Conservation (phyloP, 1,284 basidiomycete species). For the Ustilago shanxiensis region DNA sequence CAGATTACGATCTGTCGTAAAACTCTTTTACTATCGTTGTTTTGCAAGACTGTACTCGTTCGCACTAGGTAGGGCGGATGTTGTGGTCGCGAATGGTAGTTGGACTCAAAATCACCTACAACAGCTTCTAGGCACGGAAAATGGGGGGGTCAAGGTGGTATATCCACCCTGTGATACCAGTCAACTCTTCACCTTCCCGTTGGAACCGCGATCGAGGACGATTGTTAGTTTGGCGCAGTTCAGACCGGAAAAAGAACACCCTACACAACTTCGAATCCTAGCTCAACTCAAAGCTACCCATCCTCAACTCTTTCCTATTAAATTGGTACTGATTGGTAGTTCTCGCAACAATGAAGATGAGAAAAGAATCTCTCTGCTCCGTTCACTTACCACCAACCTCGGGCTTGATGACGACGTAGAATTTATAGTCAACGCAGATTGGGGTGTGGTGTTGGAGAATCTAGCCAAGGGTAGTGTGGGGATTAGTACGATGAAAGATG, state of each 20-base stretch:
- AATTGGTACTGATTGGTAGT: conserved; percentile 81
- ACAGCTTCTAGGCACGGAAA: conserved; percentile 60
- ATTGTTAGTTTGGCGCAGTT: conserved; percentile 78
- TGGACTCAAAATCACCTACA: conserved; percentile 91
- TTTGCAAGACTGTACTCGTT: conserved; percentile 86
- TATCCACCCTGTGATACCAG: conserved; percentile 93
- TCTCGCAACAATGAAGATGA: conserved; percentile 83
- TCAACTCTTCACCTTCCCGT: conserved; percentile 79
- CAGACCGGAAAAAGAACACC: conserved; percentile 91
- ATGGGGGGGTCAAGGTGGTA: conserved; percentile 73
- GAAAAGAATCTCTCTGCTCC: conserved; percentile 78
- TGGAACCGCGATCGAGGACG: conserved; percentile 20
- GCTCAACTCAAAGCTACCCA: conserved; percentile 74
- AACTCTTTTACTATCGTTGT: conserved; percentile 89
- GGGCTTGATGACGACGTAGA: conserved; percentile 78
- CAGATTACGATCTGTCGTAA: conserved; percentile 76
- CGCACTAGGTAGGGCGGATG: conserved; percentile 79
- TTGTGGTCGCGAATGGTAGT: conserved; percentile 89
- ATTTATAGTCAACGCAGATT: conserved; percentile 87
- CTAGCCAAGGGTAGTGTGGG: conserved; percentile 84
- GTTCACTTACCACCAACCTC: conserved; percentile 76
- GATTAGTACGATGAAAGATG: conserved; percentile 96
- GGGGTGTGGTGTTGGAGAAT: conserved; percentile 78
- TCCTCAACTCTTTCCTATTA: conserved; percentile 30
- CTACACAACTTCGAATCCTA: conserved; percentile 76